Conservation (phyloP, 768 basidiomycete genomes). For the Termitomyces sp. region DNA sequence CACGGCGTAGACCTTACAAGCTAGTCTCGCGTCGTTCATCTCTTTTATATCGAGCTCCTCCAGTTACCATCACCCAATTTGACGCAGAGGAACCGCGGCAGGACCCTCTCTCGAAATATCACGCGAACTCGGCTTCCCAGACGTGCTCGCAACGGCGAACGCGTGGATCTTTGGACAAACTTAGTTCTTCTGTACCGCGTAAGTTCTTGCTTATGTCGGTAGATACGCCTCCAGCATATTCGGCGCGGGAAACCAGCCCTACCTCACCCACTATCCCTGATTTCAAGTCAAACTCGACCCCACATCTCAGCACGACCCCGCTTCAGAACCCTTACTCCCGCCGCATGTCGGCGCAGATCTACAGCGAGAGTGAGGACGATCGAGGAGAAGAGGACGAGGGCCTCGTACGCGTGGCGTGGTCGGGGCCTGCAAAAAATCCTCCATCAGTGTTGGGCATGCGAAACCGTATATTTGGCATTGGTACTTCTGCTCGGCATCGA, state of each 20-base stretch:
- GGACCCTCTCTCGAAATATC: neutral
- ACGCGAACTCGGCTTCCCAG: neutral
- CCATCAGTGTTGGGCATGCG: slow-evolving; percentile 14
- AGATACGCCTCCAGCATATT: slow-evolving; percentile 17
- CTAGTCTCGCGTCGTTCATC: neutral
- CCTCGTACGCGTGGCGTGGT: slow-evolving; percentile 23
- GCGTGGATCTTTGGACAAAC: slow-evolving; percentile 4
- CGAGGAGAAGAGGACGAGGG: slow-evolving; percentile 21
- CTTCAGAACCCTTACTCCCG: slow-evolving; percentile 9
- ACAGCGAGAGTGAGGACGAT: slow-evolving; percentile 23
- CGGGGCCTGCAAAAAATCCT: slow-evolving; percentile 2
- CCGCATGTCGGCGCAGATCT: slow-evolving; percentile 20
- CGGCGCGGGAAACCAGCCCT: slow-evolving; percentile 11
- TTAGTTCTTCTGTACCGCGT: slow-evolving; percentile 6
- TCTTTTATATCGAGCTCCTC: neutral
- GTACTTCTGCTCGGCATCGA: slow-evolving; percentile 17
- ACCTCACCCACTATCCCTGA: slow-evolving; percentile 14
- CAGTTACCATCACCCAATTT: neutral
- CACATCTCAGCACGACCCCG: slow-evolving; percentile 15
- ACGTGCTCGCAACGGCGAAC: slow-evolving; percentile 5
- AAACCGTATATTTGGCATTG: slow-evolving; percentile 25
- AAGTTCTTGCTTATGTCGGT: slow-evolving; percentile 20
- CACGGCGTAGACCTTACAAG: neutral
- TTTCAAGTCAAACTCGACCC: slow-evolving; percentile 18
- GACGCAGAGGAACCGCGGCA: neutral